Evolutionary conservation across 495 filamentous ascomycete species (phyloP), one percentile per base, ranked within the genome.

Genomic region (Hyaloscypha finlandica): DNA sequence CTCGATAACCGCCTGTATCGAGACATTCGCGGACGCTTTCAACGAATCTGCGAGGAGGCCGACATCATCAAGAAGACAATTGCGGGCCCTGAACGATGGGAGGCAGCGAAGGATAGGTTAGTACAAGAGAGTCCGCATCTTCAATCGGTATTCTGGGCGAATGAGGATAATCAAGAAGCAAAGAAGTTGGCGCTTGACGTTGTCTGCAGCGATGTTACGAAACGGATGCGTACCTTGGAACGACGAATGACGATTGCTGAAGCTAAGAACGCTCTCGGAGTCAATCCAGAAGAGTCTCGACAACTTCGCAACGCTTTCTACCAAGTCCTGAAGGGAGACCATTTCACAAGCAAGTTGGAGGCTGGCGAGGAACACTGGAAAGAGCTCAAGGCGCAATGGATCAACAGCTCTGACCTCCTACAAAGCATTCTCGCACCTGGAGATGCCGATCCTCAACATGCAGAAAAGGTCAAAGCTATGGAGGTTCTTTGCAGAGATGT

Each of bases 171-270:
- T 54, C 75, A 80, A n/a, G 88, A 89, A 51, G 70, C 75, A 22
- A 78, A 80, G 64, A 79, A 81, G 22, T 82, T 91, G 59, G 88
- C 91, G 1, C 79, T 95, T 8, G 92, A 95, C 76, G 83, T 92
- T 31, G 86, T 95, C 30, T 92, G 89, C 71, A 88, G 82, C n/a
- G 90, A 94, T 75, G 90, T 94, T 57, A 92, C 90, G 9, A 95
- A 95, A 76, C 80, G 88, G 30, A 89, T 93, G 82, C 82, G 92
- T 48, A 88, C 83, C 1, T 62, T 85, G 33, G 82, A 85, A 62
- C 79, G 78, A n/a, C 77, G 81, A 32, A 86, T 94, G 80, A 89
- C 86, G 4, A 84, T 93, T 55, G 84, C 85, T 35, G 89, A 92
- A 66, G 90, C 90, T 22, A 93, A 92, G 72, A 89, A 88, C 66